Base-by-base conservation (phyloP, 805 yeast species). In the Komagataella pseudopastoris region DNA sequence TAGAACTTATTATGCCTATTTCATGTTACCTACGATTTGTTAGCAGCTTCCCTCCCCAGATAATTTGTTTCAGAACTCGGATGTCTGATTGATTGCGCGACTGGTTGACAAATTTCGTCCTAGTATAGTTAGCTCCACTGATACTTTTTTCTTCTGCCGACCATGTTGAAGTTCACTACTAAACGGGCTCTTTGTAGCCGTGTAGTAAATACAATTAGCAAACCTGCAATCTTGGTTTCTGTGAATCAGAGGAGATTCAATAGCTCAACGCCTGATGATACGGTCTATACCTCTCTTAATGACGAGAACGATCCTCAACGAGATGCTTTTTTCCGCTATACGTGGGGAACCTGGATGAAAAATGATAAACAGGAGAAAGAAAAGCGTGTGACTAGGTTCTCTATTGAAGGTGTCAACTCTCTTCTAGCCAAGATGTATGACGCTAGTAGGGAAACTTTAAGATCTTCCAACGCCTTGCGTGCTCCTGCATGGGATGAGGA, bases 261-360 rank as follows among this genome's bases (percentile, higher is more conserved):
- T 23, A 58, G 51, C 45, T 46, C 47, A 24, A 53, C 12, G 43
- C 54, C 55, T 20, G 57, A 56, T 23, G 75, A 71, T 58, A 30
- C 39, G 2, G 62, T 69, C n/a, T 71, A 63, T 61, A 84, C 90
- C 51, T 74, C 73, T 53, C 60, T 85, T 22, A 66, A 75, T 24
- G 84, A 83, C 58, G 77, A 78, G 52, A 67, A 72, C 45, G 90
- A 85, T 61, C 88, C 88, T 8, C 69, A 79, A 49, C 75, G 90
- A 65, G 77, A 76, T 52, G 72, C 79, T 46, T 87, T 93, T 61
- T 91, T 88, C 72, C 80, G 85, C 59, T 91, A 89, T 63, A 74
- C 93, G 2, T 91, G 98, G 95, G 99, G 99, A 49, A 77, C 96
- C 6, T 91, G 98, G 98, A 70, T 90, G 59, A 78, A 75, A 56